Conservation (phyloP, 345 rosid genomes). For the Populus deltoides region DNA sequence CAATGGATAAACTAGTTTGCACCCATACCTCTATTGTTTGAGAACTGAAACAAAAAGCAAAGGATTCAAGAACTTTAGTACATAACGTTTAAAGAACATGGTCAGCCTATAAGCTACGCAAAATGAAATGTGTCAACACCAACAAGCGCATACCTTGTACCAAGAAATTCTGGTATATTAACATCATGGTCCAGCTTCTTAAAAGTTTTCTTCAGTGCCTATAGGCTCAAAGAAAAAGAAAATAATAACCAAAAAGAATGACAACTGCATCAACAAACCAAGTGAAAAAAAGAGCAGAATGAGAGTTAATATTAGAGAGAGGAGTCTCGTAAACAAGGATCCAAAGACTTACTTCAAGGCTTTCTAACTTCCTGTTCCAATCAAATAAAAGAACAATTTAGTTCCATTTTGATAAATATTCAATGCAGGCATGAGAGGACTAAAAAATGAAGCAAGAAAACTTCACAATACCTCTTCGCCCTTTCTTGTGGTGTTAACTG, state of each 20-base stretch:
- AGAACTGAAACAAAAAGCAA: conserved; percentile 26
- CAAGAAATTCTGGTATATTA: conserved; percentile 30
- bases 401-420: not conserved
- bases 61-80: not conserved
- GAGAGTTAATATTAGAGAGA: not conserved
- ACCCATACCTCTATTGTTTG: conserved; percentile 27
- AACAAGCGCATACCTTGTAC: conserved; percentile 17
- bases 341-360: conserved; percentile 31
- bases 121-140: not conserved
- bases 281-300: not conserved
- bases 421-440: not conserved
- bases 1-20: not conserved
- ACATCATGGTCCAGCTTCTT: conserved; percentile 36
- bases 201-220: conserved; percentile 33
- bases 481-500: conserved; percentile 33
- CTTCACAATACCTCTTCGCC: conserved; percentile 22
- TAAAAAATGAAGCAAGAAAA: not conserved
- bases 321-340: not conserved
- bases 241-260: not conserved
- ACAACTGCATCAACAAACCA: not conserved
- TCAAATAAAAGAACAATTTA: not conserved
- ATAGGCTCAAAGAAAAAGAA: conserved; percentile 18
- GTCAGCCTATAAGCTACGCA: too few relatives aligned
- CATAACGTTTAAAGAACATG: not conserved
- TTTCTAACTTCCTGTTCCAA: conserved; percentile 33